phyloP scores from a whole-genome alignment of 2,329 filamentous ascomycete species.

The Pseudocercospora fuligena region DNA sequence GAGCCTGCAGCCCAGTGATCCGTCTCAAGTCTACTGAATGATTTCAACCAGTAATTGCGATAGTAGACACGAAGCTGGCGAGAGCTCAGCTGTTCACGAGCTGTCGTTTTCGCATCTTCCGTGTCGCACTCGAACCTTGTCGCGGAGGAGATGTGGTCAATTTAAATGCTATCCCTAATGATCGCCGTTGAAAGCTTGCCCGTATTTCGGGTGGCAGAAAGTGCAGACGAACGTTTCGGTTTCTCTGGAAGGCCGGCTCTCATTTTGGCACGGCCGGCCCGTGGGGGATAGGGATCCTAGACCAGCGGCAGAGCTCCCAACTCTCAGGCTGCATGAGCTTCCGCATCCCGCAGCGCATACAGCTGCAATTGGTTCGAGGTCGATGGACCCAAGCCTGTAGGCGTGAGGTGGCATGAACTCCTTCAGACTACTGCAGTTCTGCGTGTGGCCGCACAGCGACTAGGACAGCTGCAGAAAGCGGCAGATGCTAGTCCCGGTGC shows the following conservation, averaged over 20 bases:
- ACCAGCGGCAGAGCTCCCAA: constrained; percentile 1
- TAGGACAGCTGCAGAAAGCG: constrained; percentile 6
- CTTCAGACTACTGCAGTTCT: not conserved
- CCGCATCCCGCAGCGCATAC: constrained; percentile 6
- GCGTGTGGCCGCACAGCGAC: not conserved
- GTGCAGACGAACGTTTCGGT: not conserved
- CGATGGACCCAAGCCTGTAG: not conserved
- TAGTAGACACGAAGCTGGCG: not conserved
- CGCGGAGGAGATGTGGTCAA: not conserved
- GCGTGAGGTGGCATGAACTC: constrained; percentile 16
- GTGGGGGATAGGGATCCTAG: not conserved
- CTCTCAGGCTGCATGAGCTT: constrained; percentile 3
- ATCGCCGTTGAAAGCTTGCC: constrained; percentile 1
- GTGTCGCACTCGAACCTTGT: constrained; percentile 4
- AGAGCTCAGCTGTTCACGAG: not conserved
- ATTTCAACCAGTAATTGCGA: not conserved
- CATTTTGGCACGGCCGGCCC: constrained; percentile 16
- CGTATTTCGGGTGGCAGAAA: not conserved
- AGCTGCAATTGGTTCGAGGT: constrained; percentile 13
- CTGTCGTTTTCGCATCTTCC: constrained; percentile 4
- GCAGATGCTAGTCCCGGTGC: not conserved
- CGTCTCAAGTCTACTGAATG: constrained; percentile 8
- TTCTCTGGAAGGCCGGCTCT: constrained; percentile 12
- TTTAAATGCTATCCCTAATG: not conserved
- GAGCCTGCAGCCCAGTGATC: constrained; percentile 6